Evolutionary conservation across 2,329 filamentous ascomycete genomes (phyloP).

Genomic region (Amauroascus verrucosus): DNA sequence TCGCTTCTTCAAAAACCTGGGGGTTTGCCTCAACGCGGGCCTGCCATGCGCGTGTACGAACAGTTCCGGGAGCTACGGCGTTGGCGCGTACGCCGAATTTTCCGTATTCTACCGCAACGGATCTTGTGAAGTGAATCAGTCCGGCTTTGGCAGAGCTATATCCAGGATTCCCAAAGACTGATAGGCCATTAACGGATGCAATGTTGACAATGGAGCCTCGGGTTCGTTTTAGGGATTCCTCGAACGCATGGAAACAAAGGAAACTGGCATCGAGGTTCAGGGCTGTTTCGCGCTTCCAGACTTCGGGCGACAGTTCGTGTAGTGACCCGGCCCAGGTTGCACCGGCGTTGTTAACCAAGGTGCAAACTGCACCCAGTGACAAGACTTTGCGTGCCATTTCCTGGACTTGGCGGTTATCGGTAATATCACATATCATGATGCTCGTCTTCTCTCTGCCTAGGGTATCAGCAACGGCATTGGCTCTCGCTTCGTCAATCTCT

Average conservation of each 20-base stretch:
- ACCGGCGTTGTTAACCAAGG: conserved; percentile 25
- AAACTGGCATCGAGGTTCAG: conserved; percentile 20
- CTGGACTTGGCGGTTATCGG: conserved; percentile 17
- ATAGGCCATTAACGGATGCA: conserved; percentile 19
- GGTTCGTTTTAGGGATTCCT: conserved; percentile 15
- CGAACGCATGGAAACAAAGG: conserved; percentile 18
- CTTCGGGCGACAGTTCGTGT: conserved; percentile 17
- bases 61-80: conserved; percentile 25
- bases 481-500: conserved; percentile 18
- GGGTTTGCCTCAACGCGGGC: conserved; percentile 14
- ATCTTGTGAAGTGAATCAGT: conserved; percentile 32
- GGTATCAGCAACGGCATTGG: conserved; percentile 12
- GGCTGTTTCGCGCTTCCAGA: conserved; percentile 18
- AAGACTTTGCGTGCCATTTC: conserved; percentile 13
- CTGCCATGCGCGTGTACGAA: conserved; percentile 18
- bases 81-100: conserved; percentile 34
- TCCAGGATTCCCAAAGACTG: conserved; percentile 19
- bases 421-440: conserved; percentile 20
- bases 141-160: conserved; percentile 35
- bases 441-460: conserved; percentile 16
- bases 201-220: conserved; percentile 18
- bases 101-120: conserved; percentile 27
- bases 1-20: conserved; percentile 16
- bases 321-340: conserved; percentile 20
- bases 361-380: conserved; percentile 14